Evolutionary conservation across 129 eudicot genomes (phyloP).

Genomic region (Heracleum sosnowskyi): DNA sequence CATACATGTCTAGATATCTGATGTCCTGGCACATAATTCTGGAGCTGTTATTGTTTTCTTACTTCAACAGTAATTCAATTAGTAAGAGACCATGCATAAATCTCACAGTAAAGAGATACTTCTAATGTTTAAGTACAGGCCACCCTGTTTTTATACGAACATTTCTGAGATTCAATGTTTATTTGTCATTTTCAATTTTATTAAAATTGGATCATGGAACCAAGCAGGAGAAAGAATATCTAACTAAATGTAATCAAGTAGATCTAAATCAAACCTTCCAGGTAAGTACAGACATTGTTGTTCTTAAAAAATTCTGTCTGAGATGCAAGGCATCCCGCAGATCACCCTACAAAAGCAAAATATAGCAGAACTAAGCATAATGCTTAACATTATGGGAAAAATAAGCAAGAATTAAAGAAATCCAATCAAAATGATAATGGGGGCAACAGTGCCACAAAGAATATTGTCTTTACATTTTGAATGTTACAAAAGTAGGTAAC

Average conservation of each 20-base stretch:
- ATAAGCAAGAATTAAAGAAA: neutral
- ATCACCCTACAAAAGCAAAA: constrained; percentile 56
- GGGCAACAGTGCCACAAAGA: neutral
- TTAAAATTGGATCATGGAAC: neutral
- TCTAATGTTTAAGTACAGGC: neutral
- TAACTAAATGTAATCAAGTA: neutral
- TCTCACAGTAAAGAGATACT: neutral
- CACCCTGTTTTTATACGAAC: neutral
- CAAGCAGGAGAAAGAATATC: neutral
- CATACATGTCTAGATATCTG: neutral
- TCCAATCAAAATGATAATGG: neutral
- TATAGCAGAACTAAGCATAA: constrained; percentile 1
- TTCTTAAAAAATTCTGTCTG: constrained; percentile 67
- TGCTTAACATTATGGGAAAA: neutral
- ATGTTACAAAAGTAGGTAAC: neutral
- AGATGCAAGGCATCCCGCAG: constrained; percentile 58
- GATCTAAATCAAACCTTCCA: constrained; percentile 54
- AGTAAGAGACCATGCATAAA: neutral
- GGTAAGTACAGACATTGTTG: constrained; percentile 47
- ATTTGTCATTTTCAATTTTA: neutral
- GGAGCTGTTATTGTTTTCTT: neutral
- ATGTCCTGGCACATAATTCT: neutral
- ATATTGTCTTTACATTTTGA: neutral
- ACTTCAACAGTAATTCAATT: neutral
- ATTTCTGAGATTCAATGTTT: neutral